Evolutionary conservation across 352 stramenopile species (phyloP).

Genomic region (Globisporangium recalcitrans): DNA sequence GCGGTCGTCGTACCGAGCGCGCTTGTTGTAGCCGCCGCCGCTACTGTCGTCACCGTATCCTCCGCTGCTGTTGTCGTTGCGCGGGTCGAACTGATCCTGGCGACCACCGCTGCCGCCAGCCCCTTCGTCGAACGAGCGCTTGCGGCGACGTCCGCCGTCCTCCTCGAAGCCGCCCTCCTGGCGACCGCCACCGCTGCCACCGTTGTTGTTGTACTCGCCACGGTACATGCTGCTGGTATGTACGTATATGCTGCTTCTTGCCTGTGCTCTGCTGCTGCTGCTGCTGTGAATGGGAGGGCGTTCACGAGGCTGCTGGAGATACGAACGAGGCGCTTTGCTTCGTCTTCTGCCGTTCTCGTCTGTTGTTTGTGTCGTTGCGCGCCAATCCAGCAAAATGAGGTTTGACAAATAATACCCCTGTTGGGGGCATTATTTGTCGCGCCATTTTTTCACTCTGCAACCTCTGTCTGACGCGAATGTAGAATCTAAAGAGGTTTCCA

Average conservation of each 20-base stretch:
- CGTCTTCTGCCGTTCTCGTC: neutral
- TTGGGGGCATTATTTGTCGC: too few species aligned
- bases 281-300: neutral
- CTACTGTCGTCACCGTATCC: conserved; percentile 43
- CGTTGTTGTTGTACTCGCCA: conserved; percentile 16
- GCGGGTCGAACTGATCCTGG: conserved; percentile 15
- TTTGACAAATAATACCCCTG: neutral
- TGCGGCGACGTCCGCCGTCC: conserved; percentile 30
- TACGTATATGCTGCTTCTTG: neutral
- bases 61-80: conserved; percentile 17
- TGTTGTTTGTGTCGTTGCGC: conserved; percentile 3
- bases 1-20: conserved; percentile 48
- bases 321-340: neutral
- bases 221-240: conserved; percentile 19
- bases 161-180: conserved; percentile 18
- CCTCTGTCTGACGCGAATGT: too few species aligned
- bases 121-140: conserved; percentile 61
- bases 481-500: too few species aligned
- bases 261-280: neutral
- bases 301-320: neutral
- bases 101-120: conserved; percentile 4
- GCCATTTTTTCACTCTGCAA: neutral
- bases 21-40: conserved; percentile 39
- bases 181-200: conserved; percentile 19
- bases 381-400: conserved; percentile 7